phyloP scores from a whole-genome alignment of 768 basidiomycete species.

The Termitomyces sp. region DNA sequence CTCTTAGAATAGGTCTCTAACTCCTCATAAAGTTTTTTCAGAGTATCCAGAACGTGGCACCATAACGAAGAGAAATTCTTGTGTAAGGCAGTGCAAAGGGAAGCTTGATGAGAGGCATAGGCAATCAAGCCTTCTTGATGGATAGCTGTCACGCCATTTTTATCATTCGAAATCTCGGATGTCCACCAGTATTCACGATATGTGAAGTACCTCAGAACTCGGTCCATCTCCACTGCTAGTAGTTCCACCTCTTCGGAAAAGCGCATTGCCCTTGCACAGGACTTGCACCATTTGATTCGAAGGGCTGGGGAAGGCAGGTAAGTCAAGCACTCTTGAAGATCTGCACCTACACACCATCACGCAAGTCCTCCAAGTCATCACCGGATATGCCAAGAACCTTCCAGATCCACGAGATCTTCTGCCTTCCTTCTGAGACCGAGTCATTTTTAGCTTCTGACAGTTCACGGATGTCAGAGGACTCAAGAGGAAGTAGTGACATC shows the following conservation, averaged over 20 bases:
- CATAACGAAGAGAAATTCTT: neutral
- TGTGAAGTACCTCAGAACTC: neutral
- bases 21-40: neutral
- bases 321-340: conserved; percentile 19
- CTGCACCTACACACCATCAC: neutral
- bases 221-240: conserved; percentile 5
- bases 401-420: conserved; percentile 14
- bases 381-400: neutral
- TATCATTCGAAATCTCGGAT: neutral
- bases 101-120: neutral
- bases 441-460: conserved; percentile 6
- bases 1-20: neutral
- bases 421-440: neutral
- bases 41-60: neutral
- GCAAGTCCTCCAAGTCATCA: neutral
- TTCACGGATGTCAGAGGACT: conserved; percentile 9
- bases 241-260: conserved; percentile 5
- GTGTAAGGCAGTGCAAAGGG: neutral
- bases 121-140: neutral
- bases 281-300: conserved; percentile 7
- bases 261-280: neutral
- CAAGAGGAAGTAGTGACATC: neutral
- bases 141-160: neutral
- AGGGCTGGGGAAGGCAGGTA: neutral
- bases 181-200: neutral